phyloP scores from a whole-genome alignment of 495 filamentous ascomycete genomes.

The Annulohypoxylon moriforme region DNA sequence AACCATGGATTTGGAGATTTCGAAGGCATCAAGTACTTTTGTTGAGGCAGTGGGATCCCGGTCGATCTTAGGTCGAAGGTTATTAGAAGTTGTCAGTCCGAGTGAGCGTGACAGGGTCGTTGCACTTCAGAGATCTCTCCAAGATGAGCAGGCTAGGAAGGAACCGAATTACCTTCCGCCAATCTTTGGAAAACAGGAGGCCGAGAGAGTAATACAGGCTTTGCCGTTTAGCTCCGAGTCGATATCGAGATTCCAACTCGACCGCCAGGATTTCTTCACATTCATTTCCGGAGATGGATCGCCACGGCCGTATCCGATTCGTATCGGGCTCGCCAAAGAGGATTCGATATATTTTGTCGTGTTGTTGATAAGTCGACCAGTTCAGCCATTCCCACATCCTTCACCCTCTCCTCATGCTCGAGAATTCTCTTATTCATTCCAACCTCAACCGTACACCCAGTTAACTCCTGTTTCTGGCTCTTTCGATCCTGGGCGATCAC shows the following conservation, averaged over 20 bases:
- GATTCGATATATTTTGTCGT: constrained; percentile 67
- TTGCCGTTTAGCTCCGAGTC: constrained; percentile 61
- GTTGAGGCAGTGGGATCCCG: constrained; percentile 60
- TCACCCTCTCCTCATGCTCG: constrained; percentile 61
- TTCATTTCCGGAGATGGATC: constrained; percentile 62
- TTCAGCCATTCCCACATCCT: constrained; percentile 53
- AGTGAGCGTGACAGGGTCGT: constrained; percentile 63
- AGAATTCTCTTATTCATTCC: constrained; percentile 59
- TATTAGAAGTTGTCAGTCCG: constrained; percentile 61
- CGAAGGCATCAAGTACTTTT: constrained; percentile 64
- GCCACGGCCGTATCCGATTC: constrained; percentile 54
- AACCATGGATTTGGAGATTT: constrained; percentile 65
- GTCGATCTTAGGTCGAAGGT: constrained; percentile 53
- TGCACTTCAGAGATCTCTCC: constrained; percentile 58
- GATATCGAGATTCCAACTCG: constrained; percentile 55
- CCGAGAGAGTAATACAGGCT: constrained; percentile 60
- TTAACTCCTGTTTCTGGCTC: constrained; percentile 57
- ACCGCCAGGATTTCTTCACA: constrained; percentile 61
- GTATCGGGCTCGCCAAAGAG: constrained; percentile 62
- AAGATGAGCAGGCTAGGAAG: constrained; percentile 61
- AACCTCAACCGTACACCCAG: constrained; percentile 55
- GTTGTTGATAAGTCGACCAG: constrained; percentile 51
- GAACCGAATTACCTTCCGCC: constrained; percentile 68
- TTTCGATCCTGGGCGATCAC: constrained; percentile 54
- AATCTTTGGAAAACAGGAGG: constrained; percentile 60